Percentiles rank a stretch among this genome's conserved stretches.
Conservation (phyloP, 768 basidiomycete genomes). For the Multifurca ochricompacta region DNA sequence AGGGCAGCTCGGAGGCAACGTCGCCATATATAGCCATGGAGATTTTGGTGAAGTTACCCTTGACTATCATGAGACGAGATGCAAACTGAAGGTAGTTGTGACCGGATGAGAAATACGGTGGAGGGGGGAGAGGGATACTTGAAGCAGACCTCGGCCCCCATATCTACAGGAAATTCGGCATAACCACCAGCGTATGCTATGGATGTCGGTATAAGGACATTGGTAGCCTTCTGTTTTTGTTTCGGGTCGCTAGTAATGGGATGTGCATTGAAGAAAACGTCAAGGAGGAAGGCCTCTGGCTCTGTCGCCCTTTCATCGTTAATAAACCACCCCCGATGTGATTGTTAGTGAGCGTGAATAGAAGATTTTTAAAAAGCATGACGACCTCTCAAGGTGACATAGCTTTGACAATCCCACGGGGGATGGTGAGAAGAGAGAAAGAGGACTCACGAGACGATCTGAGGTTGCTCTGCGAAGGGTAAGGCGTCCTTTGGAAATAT, state of each 20-base stretch:
- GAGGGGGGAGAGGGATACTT: not conserved
- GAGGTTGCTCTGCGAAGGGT: slow-evolving; percentile 54
- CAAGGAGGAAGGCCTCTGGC: slow-evolving; percentile 64
- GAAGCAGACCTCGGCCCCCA: slow-evolving; percentile 57
- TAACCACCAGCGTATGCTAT: slow-evolving; percentile 66
- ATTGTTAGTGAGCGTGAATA: not conserved
- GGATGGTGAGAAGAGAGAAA: not conserved
- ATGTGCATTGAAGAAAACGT: slow-evolving; percentile 70
- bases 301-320: slow-evolving; percentile 47
- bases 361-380: no score
- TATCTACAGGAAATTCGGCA: slow-evolving; percentile 58
- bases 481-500: slow-evolving; percentile 60
- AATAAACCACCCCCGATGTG: no score
- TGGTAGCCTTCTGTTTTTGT: slow-evolving; percentile 56
- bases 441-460: slow-evolving; percentile 51
- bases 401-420: not conserved
- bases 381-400: no score
- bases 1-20: slow-evolving; percentile 38
- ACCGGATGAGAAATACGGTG: slow-evolving; percentile 9
- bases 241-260: slow-evolving; percentile 39
- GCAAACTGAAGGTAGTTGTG: slow-evolving; percentile 43
- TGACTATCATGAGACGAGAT: slow-evolving; percentile 74
- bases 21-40: slow-evolving; percentile 59
- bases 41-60: slow-evolving; percentile 59
- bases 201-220: slow-evolving; percentile 63